phyloP scores from a whole-genome alignment of 208 protist genomes.

The Trypanosoma theileri region DNA sequence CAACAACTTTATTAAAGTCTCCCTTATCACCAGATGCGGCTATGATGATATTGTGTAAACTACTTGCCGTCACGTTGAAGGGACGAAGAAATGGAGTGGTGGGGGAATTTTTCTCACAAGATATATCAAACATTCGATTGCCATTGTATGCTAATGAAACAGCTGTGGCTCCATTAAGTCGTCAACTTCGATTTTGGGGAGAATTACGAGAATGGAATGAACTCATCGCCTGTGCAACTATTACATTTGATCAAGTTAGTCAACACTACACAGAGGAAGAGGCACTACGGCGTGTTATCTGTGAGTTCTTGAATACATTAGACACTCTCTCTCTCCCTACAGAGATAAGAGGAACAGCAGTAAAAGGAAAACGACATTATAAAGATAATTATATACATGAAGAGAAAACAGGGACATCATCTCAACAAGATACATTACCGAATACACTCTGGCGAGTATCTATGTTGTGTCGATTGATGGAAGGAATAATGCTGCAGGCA shows the following conservation, averaged over 20 bases:
- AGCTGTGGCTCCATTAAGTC: conserved; percentile 12
- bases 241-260: conserved; percentile 8
- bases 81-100: neutral
- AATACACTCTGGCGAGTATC: conserved; percentile 23
- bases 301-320: conserved; percentile 22
- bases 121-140: neutral
- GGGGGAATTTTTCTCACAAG: conserved; percentile 8
- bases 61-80: conserved; percentile 23
- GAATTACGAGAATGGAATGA: conserved; percentile 22
- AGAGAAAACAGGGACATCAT: neutral
- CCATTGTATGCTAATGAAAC: conserved; percentile 17
- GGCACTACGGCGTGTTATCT: neutral
- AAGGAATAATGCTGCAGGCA: conserved; percentile 1
- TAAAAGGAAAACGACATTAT: neutral
- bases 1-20: too few species aligned
- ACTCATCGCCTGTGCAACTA: conserved; percentile 9
- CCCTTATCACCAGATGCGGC: conserved; percentile 1
- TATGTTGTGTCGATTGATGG: conserved; percentile 23
- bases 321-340: conserved; percentile 11
- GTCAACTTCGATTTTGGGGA: conserved; percentile 22
- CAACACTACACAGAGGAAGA: neutral
- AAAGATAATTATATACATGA: neutral
- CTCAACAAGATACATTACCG: conserved; percentile 8
- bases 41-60: conserved; percentile 18
- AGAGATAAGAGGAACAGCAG: neutral